These are phyloP conservation scores for Penicillium sclerotiorum DNA, from an alignment of 2,329 filamentous ascomycete genomes.

Conservation along the genomic window DNA sequence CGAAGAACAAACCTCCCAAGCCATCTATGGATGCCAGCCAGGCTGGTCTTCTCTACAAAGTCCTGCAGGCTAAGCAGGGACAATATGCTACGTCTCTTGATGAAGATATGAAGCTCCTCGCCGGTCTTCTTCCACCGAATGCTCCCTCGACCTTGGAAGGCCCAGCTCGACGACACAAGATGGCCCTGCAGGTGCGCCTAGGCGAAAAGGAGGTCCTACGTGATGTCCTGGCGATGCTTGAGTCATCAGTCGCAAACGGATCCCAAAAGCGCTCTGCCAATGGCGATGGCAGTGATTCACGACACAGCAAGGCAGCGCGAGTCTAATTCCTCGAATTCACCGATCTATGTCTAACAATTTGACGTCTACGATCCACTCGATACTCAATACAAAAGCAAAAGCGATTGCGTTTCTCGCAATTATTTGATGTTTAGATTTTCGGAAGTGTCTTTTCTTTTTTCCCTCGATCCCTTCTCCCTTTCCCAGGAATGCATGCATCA, in stretches of 20 bases:
- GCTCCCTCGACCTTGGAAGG: constrained; percentile 40
- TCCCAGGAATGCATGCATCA: constrained; percentile 38
- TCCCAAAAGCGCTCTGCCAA: constrained; percentile 36
- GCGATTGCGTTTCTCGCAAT: constrained; percentile 20
- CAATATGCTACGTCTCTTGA: constrained; percentile 60
- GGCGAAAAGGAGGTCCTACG: constrained; percentile 72
- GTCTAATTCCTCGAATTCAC: constrained; percentile 17
- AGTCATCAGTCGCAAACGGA: constrained; percentile 23
- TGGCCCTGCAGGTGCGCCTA: constrained; percentile 68
- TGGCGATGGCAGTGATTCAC: constrained; percentile 25
- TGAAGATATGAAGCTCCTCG: constrained; percentile 51
- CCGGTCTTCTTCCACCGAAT: constrained; percentile 32
- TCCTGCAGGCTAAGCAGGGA: constrained; percentile 36
- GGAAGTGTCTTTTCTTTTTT: constrained; percentile 30
- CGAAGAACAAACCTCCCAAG: constrained; percentile 42
- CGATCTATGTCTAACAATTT: not conserved
- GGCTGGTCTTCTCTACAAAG: constrained; percentile 36
- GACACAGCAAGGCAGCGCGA: constrained; percentile 32
- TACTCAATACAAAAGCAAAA: constrained; percentile 10
- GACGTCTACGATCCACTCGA: constrained; percentile 2
- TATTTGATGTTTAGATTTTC: constrained; percentile 36
- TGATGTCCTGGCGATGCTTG: constrained; percentile 52
- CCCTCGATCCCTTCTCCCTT: constrained; percentile 18
- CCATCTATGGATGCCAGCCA: constrained; percentile 32
- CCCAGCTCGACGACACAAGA: constrained; percentile 44